Evolutionary conservation across 495 filamentous ascomycete genomes (phyloP), one percentile per base, ranked within the genome.

Genomic region (Aspergillus nanangensis): DNA sequence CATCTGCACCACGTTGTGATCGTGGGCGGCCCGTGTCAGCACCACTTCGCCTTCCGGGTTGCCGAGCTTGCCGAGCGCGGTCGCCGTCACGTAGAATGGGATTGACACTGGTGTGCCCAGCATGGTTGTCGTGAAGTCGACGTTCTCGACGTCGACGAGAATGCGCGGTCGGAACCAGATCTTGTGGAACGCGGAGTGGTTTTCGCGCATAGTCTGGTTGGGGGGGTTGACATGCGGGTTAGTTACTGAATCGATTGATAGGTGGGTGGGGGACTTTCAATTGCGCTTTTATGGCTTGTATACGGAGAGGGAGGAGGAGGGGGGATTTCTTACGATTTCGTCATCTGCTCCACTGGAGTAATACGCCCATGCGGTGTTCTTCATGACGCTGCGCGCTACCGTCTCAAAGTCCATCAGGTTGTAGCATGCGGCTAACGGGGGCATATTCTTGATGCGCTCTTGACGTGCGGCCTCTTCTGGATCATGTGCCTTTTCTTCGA

Each of bases 301-400:
- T 13, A 49, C 1, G 8, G 17, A 38, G 8, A 19, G 14, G 0
- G 18, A 15, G 14, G 21, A 17, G n/a, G 71, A n/a, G n/a, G n/a
- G n/a, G n/a, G n/a, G n/a, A n/a, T n/a, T n/a, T n/a, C 83, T 51
- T 65, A 93, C 89, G 69, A 98, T 96, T 69, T 97, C 93, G 60
- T 98, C 93, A 62, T 98, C 93, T 0, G 93, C 90, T 41, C 88
- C 92, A 57, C 86, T 92, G 8, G 88, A 95, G 63, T 97, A 97
- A 66, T 97, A 97, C 10, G 84, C 92, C 92, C 92, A 97, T 2
- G 91, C 90, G 0, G 83, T 86, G 66, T 86, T 92, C 76, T 94
- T 95, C 92, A 96, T 95, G 25, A 92, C 81, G 14, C 77, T 70
- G 53, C 81, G 80, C 2, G 92, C 92, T 17, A 96, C 90, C 4